These are phyloP conservation scores for Dissophora ornata DNA, from an alignment of 192 early-diverging fungal genomes.

Conservation along the genomic window DNA sequence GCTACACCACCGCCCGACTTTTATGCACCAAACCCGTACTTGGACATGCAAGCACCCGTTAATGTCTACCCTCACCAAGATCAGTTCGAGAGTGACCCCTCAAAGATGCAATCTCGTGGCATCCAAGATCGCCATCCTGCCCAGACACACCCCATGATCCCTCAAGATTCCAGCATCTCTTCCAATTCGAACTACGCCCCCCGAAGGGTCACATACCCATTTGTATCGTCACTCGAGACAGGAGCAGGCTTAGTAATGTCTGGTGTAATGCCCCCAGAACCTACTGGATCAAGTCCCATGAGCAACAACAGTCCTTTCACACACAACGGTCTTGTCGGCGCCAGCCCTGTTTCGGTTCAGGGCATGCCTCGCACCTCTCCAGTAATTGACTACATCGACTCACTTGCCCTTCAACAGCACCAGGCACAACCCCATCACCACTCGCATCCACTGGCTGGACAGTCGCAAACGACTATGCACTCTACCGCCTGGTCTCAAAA, in stretches of 20 bases:
- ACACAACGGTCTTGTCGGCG: constrained; percentile 24
- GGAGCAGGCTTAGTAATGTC: constrained; percentile 31
- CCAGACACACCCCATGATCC: constrained; percentile 13
- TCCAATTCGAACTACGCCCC: constrained; percentile 3
- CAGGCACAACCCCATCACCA: constrained; percentile 17
- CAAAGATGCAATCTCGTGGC: constrained; percentile 7
- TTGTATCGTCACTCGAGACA: constrained; percentile 29
- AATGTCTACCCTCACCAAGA: constrained; percentile 27
- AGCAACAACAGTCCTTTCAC: constrained; percentile 9
- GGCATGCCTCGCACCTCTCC: constrained; percentile 23
- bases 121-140: constrained; percentile 18
- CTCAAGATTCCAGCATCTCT: constrained; percentile 12
- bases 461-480: constrained; percentile 10
- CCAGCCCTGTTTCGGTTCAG: constrained; percentile 17
- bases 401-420: constrained; percentile 24
- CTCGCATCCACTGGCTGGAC: constrained; percentile 1
- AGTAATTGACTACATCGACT: constrained; percentile 24
- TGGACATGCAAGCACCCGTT: constrained; percentile 36
- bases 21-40: constrained; percentile 27
- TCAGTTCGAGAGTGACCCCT: constrained; percentile 18
- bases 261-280: constrained; percentile 23
- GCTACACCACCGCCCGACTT: constrained; percentile 34
- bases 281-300: constrained; percentile 34
- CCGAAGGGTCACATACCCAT: constrained; percentile 44
- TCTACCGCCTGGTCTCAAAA: constrained; percentile 28